Percentiles rank a stretch among this genome's conserved stretches.
Evolutionary conservation across 1,284 basidiomycete species (phyloP).

Genomic region (Cryptococcus hybrid): DNA sequence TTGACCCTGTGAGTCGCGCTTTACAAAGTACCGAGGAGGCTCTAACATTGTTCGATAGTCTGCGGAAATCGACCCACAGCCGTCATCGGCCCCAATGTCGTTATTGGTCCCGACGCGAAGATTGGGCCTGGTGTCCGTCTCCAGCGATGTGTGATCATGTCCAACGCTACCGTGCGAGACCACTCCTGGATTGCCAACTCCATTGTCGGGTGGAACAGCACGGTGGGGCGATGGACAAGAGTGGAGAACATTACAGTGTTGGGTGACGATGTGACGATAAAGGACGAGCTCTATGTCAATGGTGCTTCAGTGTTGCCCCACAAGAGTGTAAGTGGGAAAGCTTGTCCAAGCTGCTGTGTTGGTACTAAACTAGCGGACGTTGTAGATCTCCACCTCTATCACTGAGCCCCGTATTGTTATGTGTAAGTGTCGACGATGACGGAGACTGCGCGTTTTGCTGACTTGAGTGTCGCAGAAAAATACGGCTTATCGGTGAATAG

Average conservation of each 20-base stretch:
- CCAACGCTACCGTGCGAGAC: constrained; percentile 54
- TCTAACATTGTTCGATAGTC: constrained; percentile 34
- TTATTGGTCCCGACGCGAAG: constrained; percentile 54
- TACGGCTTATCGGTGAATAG: no score
- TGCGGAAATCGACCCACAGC: constrained; percentile 53
- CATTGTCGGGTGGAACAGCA: constrained; percentile 57
- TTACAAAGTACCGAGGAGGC: constrained; percentile 6
- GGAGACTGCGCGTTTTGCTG: not conserved
- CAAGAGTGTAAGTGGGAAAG: constrained; percentile 50
- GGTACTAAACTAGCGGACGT: not conserved
- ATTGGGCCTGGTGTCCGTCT: constrained; percentile 55
- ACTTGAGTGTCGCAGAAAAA: not conserved
- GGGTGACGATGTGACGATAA: constrained; percentile 57
- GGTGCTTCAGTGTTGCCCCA: constrained; percentile 56
- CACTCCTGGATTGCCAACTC: constrained; percentile 56
- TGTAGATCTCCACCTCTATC: constrained; percentile 51
- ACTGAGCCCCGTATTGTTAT: constrained; percentile 53
- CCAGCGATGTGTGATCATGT: constrained; percentile 56
- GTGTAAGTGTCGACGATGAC: constrained; percentile 21
- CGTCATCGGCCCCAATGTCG: constrained; percentile 56
- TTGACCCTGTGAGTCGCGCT: constrained; percentile 48
- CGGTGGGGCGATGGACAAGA: constrained; percentile 55
- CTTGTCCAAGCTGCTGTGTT: not conserved
- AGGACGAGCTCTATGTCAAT: constrained; percentile 56
- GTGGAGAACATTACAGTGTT: constrained; percentile 56